phyloP scores from a whole-genome alignment of 352 stramenopile genomes.

The Globisporangium carolinianum region DNA sequence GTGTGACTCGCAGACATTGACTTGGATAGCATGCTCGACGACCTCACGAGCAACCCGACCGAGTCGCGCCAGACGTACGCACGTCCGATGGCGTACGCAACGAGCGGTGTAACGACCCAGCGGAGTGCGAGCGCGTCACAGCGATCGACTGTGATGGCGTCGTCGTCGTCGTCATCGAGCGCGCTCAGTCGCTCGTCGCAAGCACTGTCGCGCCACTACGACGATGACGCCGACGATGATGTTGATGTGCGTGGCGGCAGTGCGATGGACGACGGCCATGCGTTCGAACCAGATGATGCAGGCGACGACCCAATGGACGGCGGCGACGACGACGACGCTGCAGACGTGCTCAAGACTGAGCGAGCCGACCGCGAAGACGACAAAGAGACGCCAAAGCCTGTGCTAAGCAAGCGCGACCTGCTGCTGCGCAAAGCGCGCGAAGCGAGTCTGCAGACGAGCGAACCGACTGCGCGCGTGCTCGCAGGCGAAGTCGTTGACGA shows the following conservation, averaged over 20 bases:
- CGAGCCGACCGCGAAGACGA: conserved; percentile 2
- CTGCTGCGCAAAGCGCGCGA: conserved; percentile 65
- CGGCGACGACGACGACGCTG: conserved; percentile 3
- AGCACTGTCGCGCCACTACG: not conserved
- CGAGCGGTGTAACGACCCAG: conserved; percentile 23
- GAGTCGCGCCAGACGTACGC: conserved; percentile 45
- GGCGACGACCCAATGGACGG: conserved; percentile 19
- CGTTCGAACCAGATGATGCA: conserved; percentile 5
- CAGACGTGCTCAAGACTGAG: conserved; percentile 9
- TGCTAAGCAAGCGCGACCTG: conserved; percentile 69
- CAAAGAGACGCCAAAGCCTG: conserved; percentile 13
- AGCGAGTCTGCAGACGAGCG: conserved; percentile 46
- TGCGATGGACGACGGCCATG: conserved; percentile 11
- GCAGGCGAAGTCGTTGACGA: conserved; percentile 20
- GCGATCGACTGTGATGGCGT: conserved; percentile 4
- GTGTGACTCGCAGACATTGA: conserved; percentile 54
- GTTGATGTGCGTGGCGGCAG: conserved; percentile 19
- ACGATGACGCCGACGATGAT: conserved; percentile 8
- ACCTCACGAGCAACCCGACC: conserved; percentile 79
- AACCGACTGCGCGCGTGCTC: conserved; percentile 49
- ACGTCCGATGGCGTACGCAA: conserved; percentile 48
- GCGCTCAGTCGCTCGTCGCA: not conserved
- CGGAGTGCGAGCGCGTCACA: conserved; percentile 12
- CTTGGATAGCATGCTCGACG: conserved; percentile 80
- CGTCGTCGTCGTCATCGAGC: conserved; percentile 5